Percentiles rank a stretch among this genome's conserved stretches.
These are phyloP conservation scores for Hypoxylon sp. DNA, from an alignment of 2,329 filamentous ascomycete species.

Conservation along the genomic window DNA sequence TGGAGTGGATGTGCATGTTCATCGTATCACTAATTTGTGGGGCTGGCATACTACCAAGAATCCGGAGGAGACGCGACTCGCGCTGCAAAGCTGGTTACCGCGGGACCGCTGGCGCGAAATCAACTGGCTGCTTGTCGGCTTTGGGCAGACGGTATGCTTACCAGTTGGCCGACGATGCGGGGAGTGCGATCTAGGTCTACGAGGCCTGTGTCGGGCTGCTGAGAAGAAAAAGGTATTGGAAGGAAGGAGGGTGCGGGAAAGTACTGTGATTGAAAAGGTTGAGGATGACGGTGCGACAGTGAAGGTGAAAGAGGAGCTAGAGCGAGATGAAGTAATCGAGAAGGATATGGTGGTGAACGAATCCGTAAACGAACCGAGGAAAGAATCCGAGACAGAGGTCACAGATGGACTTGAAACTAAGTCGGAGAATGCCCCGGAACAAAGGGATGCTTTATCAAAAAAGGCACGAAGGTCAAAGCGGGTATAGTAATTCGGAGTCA, in stretches of 20 bases:
- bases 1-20: slow-evolving; percentile 94
- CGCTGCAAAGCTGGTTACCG: slow-evolving; percentile 87
- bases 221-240: slow-evolving; percentile 74
- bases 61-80: slow-evolving; percentile 84
- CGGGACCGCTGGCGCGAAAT: slow-evolving; percentile 91
- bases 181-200: slow-evolving; percentile 84
- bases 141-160: slow-evolving; percentile 89
- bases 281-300: slow-evolving; percentile 48
- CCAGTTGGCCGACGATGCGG: slow-evolving; percentile 86
- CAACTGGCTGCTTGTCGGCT: slow-evolving; percentile 88
- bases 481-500: slow-evolving; percentile 13
- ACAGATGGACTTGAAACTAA: slow-evolving; percentile 4
- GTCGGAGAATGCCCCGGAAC: slow-evolving; percentile 13
- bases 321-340: slow-evolving; percentile 50
- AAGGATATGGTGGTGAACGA: slow-evolving; percentile 43
- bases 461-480: slow-evolving; percentile 24
- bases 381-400: slow-evolving; percentile 11
- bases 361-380: slow-evolving; percentile 13
- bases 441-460: slow-evolving; percentile 13
- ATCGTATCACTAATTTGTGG: slow-evolving; percentile 95
- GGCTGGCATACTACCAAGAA: slow-evolving; percentile 87
- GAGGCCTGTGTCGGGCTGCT: slow-evolving; percentile 82
- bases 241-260: slow-evolving; percentile 67
- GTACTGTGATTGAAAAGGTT: slow-evolving; percentile 49
- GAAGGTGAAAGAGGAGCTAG: slow-evolving; percentile 47